Conservation (phyloP, 352 stramenopile genomes). For the Pythium monospermum region DNA sequence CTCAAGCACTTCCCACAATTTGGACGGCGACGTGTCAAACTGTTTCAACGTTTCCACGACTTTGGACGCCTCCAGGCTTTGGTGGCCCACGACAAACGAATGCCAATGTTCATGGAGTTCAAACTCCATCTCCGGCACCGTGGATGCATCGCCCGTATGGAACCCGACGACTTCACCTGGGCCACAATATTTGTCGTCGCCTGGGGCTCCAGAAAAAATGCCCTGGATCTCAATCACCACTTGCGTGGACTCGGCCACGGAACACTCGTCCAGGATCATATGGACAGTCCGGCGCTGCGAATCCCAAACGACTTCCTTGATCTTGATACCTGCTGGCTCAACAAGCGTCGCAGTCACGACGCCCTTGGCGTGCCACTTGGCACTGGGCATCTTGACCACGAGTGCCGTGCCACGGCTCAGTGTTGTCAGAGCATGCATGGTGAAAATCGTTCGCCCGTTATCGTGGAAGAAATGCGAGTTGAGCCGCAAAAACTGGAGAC, state of each 20-base stretch:
- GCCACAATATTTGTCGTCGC: slow-evolving; percentile 26
- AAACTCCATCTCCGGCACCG: slow-evolving; percentile 32
- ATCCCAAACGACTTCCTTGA: slow-evolving; percentile 42
- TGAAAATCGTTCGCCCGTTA: slow-evolving; percentile 35
- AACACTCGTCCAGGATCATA: slow-evolving; percentile 30
- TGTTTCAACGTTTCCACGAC: slow-evolving; percentile 39
- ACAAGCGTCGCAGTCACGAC: slow-evolving; percentile 22
- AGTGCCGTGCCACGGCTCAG: slow-evolving; percentile 24
- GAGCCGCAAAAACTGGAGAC: slow-evolving; percentile 49
- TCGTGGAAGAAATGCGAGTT: slow-evolving; percentile 55
- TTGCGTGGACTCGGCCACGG: slow-evolving; percentile 22
- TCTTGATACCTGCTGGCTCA: slow-evolving; percentile 22
- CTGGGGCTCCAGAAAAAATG: slow-evolving; percentile 16
- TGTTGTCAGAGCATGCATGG: slow-evolving; percentile 27
- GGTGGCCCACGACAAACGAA: slow-evolving; percentile 42
- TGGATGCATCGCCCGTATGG: slow-evolving; percentile 14
- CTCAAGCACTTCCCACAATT: slow-evolving; percentile 48
- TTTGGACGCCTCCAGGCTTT: slow-evolving; percentile 38
- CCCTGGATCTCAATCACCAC: slow-evolving; percentile 34
- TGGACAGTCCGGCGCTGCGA: slow-evolving; percentile 35
- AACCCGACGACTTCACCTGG: slow-evolving; percentile 38
- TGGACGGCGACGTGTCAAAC: slow-evolving; percentile 40
- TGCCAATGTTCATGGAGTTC: slow-evolving; percentile 52
- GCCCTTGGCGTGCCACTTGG: slow-evolving; percentile 34
- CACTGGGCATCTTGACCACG: slow-evolving; percentile 39